These are phyloP conservation scores for Bryoerythrophyllum caledonicum DNA, from an alignment of 225 moss, liverwort and hornwort genomes.

Conservation along the genomic window DNA sequence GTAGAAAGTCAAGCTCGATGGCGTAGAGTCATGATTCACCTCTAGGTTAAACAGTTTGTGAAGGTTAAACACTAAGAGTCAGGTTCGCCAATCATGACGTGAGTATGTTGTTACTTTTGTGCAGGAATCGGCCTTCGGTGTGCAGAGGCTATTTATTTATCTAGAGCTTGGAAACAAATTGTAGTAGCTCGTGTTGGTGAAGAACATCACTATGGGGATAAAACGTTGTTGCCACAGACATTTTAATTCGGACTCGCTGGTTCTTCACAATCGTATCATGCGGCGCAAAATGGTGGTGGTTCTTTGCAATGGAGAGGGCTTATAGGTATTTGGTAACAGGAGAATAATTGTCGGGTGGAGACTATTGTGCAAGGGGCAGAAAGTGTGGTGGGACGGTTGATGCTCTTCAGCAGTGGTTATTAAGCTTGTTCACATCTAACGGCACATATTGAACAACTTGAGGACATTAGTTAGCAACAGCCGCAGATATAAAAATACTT, in stretches of 20 bases:
- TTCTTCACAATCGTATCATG: constrained; percentile 10
- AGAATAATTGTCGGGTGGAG: neutral
- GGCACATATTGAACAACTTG: constrained; percentile 4
- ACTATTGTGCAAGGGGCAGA: constrained; percentile 2
- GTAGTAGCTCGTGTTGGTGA: constrained; percentile 12
- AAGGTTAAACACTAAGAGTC: constrained; percentile 7
- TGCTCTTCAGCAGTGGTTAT: constrained; percentile 11
- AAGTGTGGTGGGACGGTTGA: constrained; percentile 3
- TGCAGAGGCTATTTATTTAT: constrained; percentile 3
- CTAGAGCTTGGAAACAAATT: constrained; percentile 15
- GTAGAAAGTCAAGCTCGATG: neutral
- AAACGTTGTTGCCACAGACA: constrained; percentile 8
- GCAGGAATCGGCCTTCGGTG: constrained; percentile 16
- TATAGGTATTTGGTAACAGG: constrained; percentile 10
- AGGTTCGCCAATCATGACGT: constrained; percentile 4
- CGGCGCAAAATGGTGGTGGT: constrained; percentile 18
- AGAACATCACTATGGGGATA: constrained; percentile 21
- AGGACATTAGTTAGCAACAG: neutral
- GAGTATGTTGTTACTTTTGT: constrained; percentile 21
- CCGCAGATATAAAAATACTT: neutral
- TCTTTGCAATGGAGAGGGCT: constrained; percentile 11
- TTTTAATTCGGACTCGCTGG: constrained; percentile 5
- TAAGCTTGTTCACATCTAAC: neutral
- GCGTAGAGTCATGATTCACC: neutral
- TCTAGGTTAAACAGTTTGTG: neutral